Evolutionary conservation across 108 stramenopile species (phyloP).

Genomic region (Cyclostephanos invisitatus): DNA sequence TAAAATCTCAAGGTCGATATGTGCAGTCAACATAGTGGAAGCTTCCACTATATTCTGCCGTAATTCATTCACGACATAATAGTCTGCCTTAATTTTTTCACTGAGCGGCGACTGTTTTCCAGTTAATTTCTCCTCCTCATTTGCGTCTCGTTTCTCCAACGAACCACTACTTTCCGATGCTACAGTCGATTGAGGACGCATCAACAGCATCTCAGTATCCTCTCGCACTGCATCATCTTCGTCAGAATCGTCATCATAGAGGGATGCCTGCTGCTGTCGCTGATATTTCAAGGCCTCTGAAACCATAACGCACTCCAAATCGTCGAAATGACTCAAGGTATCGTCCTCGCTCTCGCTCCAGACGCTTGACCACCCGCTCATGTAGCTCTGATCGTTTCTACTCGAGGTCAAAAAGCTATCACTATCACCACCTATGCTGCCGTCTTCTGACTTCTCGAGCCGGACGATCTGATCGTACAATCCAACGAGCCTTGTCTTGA

Average conservation of each 20-base stretch:
- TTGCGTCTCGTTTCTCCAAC: not conserved
- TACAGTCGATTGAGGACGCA: not conserved
- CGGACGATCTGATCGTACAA: slow-evolving; percentile 17
- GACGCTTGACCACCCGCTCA: slow-evolving; percentile 14
- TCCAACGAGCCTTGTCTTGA: slow-evolving; percentile 5
- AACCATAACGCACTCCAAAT: slow-evolving; percentile 28
- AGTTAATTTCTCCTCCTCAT: not conserved
- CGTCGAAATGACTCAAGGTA: slow-evolving; percentile 16
- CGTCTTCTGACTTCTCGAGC: slow-evolving; percentile 1
- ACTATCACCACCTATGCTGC: not conserved
- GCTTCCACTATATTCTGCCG: not conserved
- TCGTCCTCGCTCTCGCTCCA: slow-evolving; percentile 33
- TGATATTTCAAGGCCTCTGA: slow-evolving; percentile 21
- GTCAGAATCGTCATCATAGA: not conserved
- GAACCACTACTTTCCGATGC: not conserved
- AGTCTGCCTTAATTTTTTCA: not conserved
- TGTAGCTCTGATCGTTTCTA: not conserved
- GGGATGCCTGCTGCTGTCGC: not conserved
- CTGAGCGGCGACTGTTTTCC: not conserved
- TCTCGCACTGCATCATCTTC: not conserved
- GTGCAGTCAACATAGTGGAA: not conserved
- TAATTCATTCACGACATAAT: not conserved
- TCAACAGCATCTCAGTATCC: slow-evolving; percentile 1
- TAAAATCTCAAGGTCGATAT: not conserved
- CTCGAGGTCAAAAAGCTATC: not conserved